Base-by-base conservation (phyloP, 345 rosid genomes). In the Laguncularia racemosa region DNA sequence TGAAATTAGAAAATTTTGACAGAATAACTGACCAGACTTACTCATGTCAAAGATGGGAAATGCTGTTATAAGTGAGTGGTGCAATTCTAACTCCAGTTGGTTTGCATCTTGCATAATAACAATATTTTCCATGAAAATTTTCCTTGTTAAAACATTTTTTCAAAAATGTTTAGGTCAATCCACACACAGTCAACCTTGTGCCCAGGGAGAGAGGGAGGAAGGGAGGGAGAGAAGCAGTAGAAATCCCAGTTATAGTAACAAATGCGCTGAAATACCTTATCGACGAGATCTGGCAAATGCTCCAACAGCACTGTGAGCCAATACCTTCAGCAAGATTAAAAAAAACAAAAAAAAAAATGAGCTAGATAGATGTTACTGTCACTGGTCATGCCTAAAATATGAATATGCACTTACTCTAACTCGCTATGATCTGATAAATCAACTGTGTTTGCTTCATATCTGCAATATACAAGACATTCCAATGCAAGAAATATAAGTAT, bases 361-460 rank as follows among this genome's bases (percentile, higher is more conserved):
- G 61, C 23, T 40, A 53, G 52, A 12, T 46, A 63, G 59, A 54
- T 46, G 48, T 49, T 26, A 18, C 20, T 15, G 53, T 48, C 44
- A 12, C 3, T 13, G 50, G 15, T 18, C 59, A 53, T 61, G 13
- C 60, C 28, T 46, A 55, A 52, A 40, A 14, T 51, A 20, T 56
- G 14, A 55, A 56, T 13, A 57, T 40, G 54, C 38, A 86, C 99
- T 93, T 66, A 93, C 99, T 92, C 99, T 69, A 87, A 74, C 63
- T 89, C 96, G 14, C 78, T 65, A 75, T 70, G 91, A 60, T 93
- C 92, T 49, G 97, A 72, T 13, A 93, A 83, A 75, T 93, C 99
- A 61, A 93, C 73, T 13, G 99, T 93, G 76, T 93, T 93, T 58
- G 97, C 97, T 75, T 93, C 96, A 52, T 93, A 93, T 83, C 99